These are phyloP conservation scores for Capsicum pubescens DNA, from an alignment of 257 asterid genomes.

Conservation along the genomic window DNA sequence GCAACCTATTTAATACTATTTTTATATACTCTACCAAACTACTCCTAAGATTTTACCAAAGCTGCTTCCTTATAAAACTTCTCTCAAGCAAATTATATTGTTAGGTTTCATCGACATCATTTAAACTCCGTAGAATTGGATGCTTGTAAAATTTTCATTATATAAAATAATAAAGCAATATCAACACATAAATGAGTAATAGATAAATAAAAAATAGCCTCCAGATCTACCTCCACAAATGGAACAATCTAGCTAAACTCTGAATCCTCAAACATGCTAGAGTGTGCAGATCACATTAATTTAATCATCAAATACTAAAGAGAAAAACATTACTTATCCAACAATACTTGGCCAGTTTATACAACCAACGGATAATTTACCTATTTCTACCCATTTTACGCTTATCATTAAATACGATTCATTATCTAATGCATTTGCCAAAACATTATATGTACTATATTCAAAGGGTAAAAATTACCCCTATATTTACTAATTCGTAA, in stretches of 20 bases:
- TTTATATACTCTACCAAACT: too few relatives aligned
- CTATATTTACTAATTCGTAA: too few relatives aligned
- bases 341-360: too few relatives aligned
- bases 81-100: not conserved
- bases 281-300: not conserved
- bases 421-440: too few relatives aligned
- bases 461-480: too few relatives aligned
- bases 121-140: not conserved
- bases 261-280: not conserved
- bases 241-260: not conserved
- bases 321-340: too few relatives aligned
- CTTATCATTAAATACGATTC: too few relatives aligned
- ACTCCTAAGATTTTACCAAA: not conserved
- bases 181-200: not conserved
- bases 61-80: not conserved
- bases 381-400: too few relatives aligned
- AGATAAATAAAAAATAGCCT: not conserved
- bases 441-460: too few relatives aligned
- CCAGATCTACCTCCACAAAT: not conserved
- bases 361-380: too few relatives aligned
- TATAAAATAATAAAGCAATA: not conserved
- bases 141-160: not conserved
- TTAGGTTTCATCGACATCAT: not conserved
- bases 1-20: too few relatives aligned
- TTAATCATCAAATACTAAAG: too few relatives aligned